Base-by-base conservation (phyloP, 441 rosid species). In the Manihot esculenta region DNA sequence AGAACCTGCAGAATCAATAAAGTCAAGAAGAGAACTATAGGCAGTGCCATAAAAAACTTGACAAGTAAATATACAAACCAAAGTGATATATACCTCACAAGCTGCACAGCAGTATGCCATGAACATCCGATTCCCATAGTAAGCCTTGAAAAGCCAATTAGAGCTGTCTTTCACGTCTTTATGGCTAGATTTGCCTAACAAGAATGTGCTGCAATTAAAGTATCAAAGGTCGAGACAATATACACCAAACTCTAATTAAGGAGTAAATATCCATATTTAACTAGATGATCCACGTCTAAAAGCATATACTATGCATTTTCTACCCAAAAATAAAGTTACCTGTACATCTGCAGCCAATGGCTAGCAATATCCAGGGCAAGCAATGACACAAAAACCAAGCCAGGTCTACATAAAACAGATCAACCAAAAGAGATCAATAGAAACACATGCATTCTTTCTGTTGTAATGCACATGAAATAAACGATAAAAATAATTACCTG, bases 311-410 rank as follows among this genome's bases (percentile, higher is more conserved):
- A 21, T 51, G 3, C 56, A 20, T 9, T 12, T 21, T 26, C 8
- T 2, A 67, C 12, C n/a, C n/a, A n/a, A n/a, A 20, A 35, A 60
- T 47, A 44, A 50, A 38, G 71, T 58, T 80, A 92, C 99, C 97
- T 95, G 83, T 93, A 93, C 99, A 95, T 89, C 82, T 93, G 98
- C 62, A 95, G 85, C 98, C 97, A 95, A 64, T 92, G 99, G 79
- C 99, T 92, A 60, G 85, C 91, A 71, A 95, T 88, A 86, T 95
- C 99, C 20, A 94, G 76, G 54, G 99, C 94, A 70, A 95, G 93
- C 74, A 92, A 74, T 50, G 94, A 90, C 80, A 93, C 78, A 82
- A 95, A 95, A 74, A 81, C 85, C 84, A 95, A 87, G 74, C 99
- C 92, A 80, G 98, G 98, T 89, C 98, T 94, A 80, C 80, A 71